Evolutionary conservation across 306 rosid species (phyloP), one percentile per base, ranked within the genome.

Genomic region (Prinsepia uniflora): DNA sequence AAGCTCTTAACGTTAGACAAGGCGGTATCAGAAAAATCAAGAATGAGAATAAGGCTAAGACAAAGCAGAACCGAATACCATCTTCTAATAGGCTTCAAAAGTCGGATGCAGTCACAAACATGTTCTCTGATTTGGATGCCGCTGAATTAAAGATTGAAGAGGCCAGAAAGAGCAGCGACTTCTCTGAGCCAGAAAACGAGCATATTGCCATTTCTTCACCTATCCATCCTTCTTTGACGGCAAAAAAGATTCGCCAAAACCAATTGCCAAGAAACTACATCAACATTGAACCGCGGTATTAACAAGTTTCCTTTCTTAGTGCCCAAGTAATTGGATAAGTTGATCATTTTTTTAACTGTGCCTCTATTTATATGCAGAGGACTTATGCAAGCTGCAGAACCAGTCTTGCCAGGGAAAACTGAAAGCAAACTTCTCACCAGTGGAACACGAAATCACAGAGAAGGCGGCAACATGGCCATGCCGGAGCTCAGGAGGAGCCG

Each of bases 271-370:
- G 80, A 77, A 88, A 88, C 83, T 81, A 84, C 46, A 90, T 84
- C 68, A 93, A 87, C 80, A 77, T 83, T 58, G 96, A 86, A 80
- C 87, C 89, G 75, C 86, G 94, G 98, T 93, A 85, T 60, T 76
- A 52, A 54, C 18, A 49, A 77, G 36, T n/a, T 67, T 19, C 45
- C 72, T 61, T 52, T 54, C 36, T 36, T 42, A 20, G 55, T 17
- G 55, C 5, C 55, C 55, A 50, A 50, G 55, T 17, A 17, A 30
- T 50, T 50, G 20, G 55, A 14, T 49, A 15, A n/a, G 15, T 49
- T 14, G 55, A 49, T 49, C 55, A 49, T 18, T 49, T 49, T 6
- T 49, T 53, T 7, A n/a, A 6, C 58, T 30, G 36, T 30, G 1
- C 2, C 36, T 30, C 36, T 30, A 55, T 68, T 69, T 47, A 40